Percentiles rank a stretch among this genome's conserved stretches.
Evolutionary conservation across 2,329 filamentous ascomycete species (phyloP).

Genomic region (Emmonsia crescens): DNA sequence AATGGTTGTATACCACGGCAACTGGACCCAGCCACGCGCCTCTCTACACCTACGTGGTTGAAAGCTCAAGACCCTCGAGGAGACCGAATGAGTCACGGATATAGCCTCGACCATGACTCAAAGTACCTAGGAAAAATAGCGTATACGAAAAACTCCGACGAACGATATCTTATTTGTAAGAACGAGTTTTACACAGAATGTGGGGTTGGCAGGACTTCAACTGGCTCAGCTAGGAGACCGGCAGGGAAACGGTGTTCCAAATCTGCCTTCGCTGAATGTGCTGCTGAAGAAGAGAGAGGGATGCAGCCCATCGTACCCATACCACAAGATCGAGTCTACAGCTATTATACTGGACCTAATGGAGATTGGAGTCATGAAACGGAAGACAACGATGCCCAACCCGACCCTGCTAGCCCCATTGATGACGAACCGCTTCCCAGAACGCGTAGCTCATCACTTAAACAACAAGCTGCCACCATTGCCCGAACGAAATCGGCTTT

Average conservation of each 20-base stretch:
- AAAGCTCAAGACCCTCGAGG: slow-evolving; percentile 35
- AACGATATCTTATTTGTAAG: slow-evolving; percentile 30
- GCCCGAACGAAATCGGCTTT: slow-evolving; percentile 31
- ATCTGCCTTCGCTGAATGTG: slow-evolving; percentile 37
- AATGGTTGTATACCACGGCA: slow-evolving; percentile 36
- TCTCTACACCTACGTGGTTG: slow-evolving; percentile 34
- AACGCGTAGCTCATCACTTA: slow-evolving; percentile 19
- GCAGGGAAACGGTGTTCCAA: slow-evolving; percentile 37
- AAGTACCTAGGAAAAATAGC: slow-evolving; percentile 27
- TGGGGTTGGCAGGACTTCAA: slow-evolving; percentile 34
- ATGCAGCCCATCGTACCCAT: slow-evolving; percentile 37
- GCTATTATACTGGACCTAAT: slow-evolving; percentile 30
- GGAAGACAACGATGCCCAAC: slow-evolving; percentile 14
- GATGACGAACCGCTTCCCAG: slow-evolving; percentile 19
- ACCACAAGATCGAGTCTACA: slow-evolving; percentile 36
- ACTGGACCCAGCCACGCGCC: slow-evolving; percentile 30
- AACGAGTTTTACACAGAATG: slow-evolving; percentile 35
- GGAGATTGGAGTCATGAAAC: slow-evolving; percentile 32
- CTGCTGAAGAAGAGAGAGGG: slow-evolving; percentile 35
- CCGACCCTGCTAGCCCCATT: slow-evolving; percentile 12
- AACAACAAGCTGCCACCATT: slow-evolving; percentile 20
- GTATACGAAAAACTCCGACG: slow-evolving; percentile 26
- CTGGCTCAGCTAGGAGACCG: slow-evolving; percentile 31
- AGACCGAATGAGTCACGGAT: slow-evolving; percentile 34
- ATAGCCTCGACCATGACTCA: slow-evolving; percentile 34